phyloP scores from a whole-genome alignment of 1,139 yeast genomes.

The Candida pseudoviswanathii region DNA sequence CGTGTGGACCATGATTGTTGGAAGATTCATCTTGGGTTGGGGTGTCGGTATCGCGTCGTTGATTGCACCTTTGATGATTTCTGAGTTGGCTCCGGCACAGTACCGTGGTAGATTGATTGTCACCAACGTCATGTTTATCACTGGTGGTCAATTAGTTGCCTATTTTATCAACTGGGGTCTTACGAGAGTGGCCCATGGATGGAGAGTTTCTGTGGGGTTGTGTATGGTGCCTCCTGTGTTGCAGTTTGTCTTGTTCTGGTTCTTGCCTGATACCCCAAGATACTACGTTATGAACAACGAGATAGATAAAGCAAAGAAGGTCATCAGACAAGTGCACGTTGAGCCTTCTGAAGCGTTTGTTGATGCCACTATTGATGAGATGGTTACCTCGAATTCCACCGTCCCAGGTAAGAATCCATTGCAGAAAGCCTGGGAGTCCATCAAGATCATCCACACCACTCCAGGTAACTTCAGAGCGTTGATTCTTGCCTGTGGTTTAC shows the following conservation, averaged over 20 bases:
- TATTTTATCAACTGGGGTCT: slow-evolving; percentile 94
- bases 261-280: slow-evolving; percentile 95
- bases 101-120: slow-evolving; percentile 85
- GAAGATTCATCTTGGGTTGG: slow-evolving; percentile 90
- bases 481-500: slow-evolving; percentile 86
- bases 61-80: slow-evolving; percentile 85
- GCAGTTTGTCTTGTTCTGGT: slow-evolving; percentile 76
- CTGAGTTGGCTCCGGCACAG: slow-evolving; percentile 90
- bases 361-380: slow-evolving; percentile 59
- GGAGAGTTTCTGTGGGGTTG: slow-evolving; percentile 91
- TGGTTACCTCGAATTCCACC: slow-evolving; percentile 57
- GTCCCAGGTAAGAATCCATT: slow-evolving; percentile 62
- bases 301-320: slow-evolving; percentile 63
- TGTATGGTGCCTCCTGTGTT: slow-evolving; percentile 84
- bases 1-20: slow-evolving; percentile 90
- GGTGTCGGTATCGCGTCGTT: slow-evolving; percentile 95
- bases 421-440: slow-evolving; percentile 58
- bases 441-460: slow-evolving; percentile 67
- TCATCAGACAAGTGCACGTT: slow-evolving; percentile 59
- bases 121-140: slow-evolving; percentile 68
- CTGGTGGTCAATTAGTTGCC: slow-evolving; percentile 91
- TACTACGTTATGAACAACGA: slow-evolving; percentile 74
- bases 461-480: slow-evolving; percentile 89
- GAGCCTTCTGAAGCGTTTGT: slow-evolving; percentile 59
- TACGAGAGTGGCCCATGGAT: slow-evolving; percentile 71